These are phyloP conservation scores for Didymella pomorum DNA, from an alignment of 2,329 filamentous ascomycete species.

Conservation along the genomic window DNA sequence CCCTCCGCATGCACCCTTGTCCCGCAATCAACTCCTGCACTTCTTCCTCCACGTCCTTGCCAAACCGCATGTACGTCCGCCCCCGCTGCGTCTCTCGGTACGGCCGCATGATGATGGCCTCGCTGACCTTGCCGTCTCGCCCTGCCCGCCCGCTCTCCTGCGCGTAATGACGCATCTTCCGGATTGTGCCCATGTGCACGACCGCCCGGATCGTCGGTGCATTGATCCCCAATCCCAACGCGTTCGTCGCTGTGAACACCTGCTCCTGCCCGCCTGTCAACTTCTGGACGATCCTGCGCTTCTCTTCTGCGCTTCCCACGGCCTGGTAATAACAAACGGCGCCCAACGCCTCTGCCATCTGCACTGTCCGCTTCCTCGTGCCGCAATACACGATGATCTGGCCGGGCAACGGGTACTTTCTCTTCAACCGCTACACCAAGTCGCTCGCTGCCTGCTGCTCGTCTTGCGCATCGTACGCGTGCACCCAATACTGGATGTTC, in stretches of 20 bases:
- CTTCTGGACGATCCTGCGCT: not conserved
- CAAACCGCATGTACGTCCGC: too few relatives aligned
- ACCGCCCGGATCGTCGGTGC: too few relatives aligned
- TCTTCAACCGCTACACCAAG: not conserved
- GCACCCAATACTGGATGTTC: not conserved
- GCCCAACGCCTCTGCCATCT: not conserved
- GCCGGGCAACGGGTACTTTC: slow-evolving; percentile 1
- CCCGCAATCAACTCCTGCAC: too few relatives aligned
- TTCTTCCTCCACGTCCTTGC: too few relatives aligned
- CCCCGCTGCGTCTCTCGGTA: too few relatives aligned
- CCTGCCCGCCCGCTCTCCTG: too few relatives aligned
- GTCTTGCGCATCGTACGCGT: not conserved
- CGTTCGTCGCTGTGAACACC: not conserved
- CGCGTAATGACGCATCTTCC: too few relatives aligned
- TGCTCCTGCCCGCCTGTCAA: not conserved
- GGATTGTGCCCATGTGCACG: not conserved
- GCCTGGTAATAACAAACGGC: not conserved
- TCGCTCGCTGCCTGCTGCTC: not conserved
- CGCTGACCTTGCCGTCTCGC: too few relatives aligned
- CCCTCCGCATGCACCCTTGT: too few relatives aligned
- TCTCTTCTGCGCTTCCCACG: not conserved
- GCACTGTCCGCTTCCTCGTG: not conserved
- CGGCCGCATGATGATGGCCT: too few relatives aligned
- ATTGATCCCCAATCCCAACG: not conserved
- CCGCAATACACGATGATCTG: not conserved